Evolutionary conservation across 2,329 filamentous ascomycete genomes (phyloP).

Genomic region (Paracoccidioides lutzii): DNA sequence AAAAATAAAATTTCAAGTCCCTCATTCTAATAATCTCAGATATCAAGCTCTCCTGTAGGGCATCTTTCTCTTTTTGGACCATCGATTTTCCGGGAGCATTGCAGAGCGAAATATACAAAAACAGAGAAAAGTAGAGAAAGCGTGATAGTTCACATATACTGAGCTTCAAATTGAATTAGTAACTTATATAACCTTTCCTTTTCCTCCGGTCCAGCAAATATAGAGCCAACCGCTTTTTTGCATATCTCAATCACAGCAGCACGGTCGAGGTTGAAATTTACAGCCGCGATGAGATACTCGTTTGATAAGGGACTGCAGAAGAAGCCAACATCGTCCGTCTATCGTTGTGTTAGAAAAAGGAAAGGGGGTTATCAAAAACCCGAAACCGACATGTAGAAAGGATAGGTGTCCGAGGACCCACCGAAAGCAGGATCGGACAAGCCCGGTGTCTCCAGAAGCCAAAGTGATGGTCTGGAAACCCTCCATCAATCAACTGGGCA

Average conservation of each 20-base stretch:
- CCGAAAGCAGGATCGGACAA: constrained; percentile 53
- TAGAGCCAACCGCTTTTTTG: constrained; percentile 48
- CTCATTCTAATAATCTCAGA: too few species aligned
- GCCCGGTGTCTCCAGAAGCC: constrained; percentile 53
- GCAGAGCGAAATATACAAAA: not conserved
- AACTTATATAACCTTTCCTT: constrained; percentile 25
- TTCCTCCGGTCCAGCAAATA: constrained; percentile 54
- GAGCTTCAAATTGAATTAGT: constrained; percentile 14
- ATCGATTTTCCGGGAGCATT: too few species aligned
- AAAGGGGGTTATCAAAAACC: not conserved
- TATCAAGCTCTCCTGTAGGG: too few species aligned
- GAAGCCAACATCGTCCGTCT: constrained; percentile 77
- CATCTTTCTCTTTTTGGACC: too few species aligned
- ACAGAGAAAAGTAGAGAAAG: not conserved
- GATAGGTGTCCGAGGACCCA: constrained; percentile 35
- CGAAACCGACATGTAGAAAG: not conserved
- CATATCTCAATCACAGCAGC: constrained; percentile 42
- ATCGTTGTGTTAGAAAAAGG: not conserved
- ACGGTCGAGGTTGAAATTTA: constrained; percentile 50
- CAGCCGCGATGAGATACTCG: constrained; percentile 60
- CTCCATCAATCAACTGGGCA: constrained; percentile 56
- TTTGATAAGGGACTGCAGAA: constrained; percentile 65
- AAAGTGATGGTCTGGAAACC: constrained; percentile 60
- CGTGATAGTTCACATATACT: not conserved
- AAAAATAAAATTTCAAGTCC: too few species aligned